phyloP scores from a whole-genome alignment of 1,139 yeast species.

The Nakaseomyces delphensis region DNA sequence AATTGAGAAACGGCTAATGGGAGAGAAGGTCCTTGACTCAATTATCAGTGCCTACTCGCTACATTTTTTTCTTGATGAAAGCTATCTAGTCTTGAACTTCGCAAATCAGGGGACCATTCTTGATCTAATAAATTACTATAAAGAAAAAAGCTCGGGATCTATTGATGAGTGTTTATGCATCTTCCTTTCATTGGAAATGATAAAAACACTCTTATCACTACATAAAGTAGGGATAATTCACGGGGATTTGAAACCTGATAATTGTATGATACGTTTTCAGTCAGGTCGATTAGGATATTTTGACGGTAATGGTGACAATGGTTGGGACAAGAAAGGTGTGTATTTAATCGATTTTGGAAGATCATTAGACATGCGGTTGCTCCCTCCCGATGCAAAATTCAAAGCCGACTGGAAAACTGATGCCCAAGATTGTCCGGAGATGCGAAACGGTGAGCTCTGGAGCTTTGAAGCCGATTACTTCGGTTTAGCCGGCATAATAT shows the following conservation, averaged over 20 bases:
- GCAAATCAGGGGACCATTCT: conserved; percentile 65
- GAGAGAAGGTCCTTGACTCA: conserved; percentile 31
- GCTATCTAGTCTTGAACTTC: conserved; percentile 64
- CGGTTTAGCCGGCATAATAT: conserved; percentile 72
- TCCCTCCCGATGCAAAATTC: conserved; percentile 47
- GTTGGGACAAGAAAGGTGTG: conserved; percentile 52
- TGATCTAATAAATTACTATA: conserved; percentile 54
- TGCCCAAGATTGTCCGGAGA: conserved; percentile 69
- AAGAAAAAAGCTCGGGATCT: conserved; percentile 25
- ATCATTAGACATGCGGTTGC: conserved; percentile 60
- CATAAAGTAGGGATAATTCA: conserved; percentile 66
- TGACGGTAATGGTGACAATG: conserved; percentile 33
- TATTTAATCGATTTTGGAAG: conserved; percentile 77
- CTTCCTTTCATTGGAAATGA: conserved; percentile 54
- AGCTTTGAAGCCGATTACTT: conserved; percentile 76
- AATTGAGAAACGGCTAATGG: conserved; percentile 35
- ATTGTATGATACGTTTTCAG: conserved; percentile 67
- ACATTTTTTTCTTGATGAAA: conserved; percentile 59
- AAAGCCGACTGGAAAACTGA: conserved; percentile 55
- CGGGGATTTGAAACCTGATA: conserved; percentile 82
- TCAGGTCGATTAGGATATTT: conserved; percentile 27
- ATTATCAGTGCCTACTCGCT: conserved; percentile 47
- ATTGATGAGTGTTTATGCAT: conserved; percentile 57
- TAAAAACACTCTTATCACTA: conserved; percentile 51
- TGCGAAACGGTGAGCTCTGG: conserved; percentile 60